Percentiles rank a stretch among this genome's conserved stretches.
These are phyloP conservation scores for Anthoceros angustus DNA, from an alignment of 225 moss, liverwort and hornwort genomes.

Conservation along the genomic window DNA sequence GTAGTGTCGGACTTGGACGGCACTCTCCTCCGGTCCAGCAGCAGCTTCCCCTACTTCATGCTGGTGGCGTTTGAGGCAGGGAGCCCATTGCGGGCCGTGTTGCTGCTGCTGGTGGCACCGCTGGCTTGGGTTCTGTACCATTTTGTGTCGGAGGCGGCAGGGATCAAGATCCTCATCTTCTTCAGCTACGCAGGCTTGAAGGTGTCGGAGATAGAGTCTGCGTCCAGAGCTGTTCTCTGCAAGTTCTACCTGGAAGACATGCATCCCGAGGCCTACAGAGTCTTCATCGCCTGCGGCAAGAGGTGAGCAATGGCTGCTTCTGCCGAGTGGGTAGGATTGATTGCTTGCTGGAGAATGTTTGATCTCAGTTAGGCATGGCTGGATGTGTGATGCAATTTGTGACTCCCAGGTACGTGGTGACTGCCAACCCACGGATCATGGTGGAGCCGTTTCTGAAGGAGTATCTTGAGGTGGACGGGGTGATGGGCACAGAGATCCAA, in stretches of 20 bases:
- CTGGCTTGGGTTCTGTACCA: conserved; percentile 25
- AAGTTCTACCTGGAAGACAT: conserved; percentile 29
- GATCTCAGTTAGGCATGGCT: neutral
- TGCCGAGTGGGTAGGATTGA: no score
- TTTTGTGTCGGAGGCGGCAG: conserved; percentile 21
- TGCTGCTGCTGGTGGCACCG: conserved; percentile 19
- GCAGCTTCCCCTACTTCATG: conserved; percentile 34
- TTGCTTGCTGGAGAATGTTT: no score
- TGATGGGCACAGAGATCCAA: conserved; percentile 27
- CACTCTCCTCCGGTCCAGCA: conserved; percentile 19
- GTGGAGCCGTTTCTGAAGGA: conserved; percentile 27
- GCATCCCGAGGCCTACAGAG: conserved; percentile 22
- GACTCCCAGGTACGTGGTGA: conserved; percentile 13
- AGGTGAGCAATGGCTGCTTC: no score
- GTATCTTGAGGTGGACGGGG: conserved; percentile 22
- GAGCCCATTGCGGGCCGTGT: conserved; percentile 14
- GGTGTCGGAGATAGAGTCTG: conserved; percentile 13
- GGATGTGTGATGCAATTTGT: neutral
- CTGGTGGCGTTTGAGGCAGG: conserved; percentile 33
- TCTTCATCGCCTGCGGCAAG: conserved; percentile 20
- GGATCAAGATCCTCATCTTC: conserved; percentile 31
- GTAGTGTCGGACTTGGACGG: conserved; percentile 35
- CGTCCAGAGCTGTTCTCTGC: conserved; percentile 19
- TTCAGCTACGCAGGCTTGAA: conserved; percentile 24
- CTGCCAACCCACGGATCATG: conserved; percentile 33